phyloP scores from a whole-genome alignment of 1,139 yeast genomes.

The Spencermartinsiella ligniputridi region DNA sequence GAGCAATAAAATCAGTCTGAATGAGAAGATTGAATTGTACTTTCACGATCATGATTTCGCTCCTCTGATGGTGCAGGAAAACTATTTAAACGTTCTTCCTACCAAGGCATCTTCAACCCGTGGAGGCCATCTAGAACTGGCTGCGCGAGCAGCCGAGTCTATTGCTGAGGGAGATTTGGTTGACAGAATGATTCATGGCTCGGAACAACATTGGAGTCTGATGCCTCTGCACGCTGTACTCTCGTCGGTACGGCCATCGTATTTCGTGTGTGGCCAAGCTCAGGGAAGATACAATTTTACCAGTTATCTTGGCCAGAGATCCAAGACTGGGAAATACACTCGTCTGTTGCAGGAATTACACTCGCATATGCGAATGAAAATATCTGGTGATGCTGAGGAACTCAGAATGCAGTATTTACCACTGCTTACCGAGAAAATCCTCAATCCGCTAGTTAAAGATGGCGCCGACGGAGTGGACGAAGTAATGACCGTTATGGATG shows the following conservation, averaged over 20 bases:
- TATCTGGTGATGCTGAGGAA: constrained; percentile 72
- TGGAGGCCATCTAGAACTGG: constrained; percentile 50
- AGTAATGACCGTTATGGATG: constrained; percentile 69
- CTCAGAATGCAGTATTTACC: constrained; percentile 78
- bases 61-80: constrained; percentile 95
- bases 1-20: constrained; percentile 50
- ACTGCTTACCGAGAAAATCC: constrained; percentile 49
- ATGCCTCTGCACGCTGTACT: constrained; percentile 88
- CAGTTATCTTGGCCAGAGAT: constrained; percentile 86
- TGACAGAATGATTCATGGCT: constrained; percentile 75
- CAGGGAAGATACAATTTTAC: constrained; percentile 74
- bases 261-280: constrained; percentile 68
- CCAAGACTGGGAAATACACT: constrained; percentile 73
- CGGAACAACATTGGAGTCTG: constrained; percentile 94
- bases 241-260: constrained; percentile 81
- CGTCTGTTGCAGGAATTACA: constrained; percentile 83
- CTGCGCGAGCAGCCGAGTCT: constrained; percentile 78
- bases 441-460: constrained; percentile 49
- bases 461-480: constrained; percentile 62
- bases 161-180: constrained; percentile 79
- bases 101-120: constrained; percentile 26
- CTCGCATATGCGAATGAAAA: constrained; percentile 76
- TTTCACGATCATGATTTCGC: constrained; percentile 94
- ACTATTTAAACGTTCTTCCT: constrained; percentile 69
- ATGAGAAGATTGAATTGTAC: constrained; percentile 82